A percentile compares a stretch with the other conserved stretches of the same genome.
Conservation (phyloP, 805 yeast species). For the Debaryomyces castellii region DNA sequence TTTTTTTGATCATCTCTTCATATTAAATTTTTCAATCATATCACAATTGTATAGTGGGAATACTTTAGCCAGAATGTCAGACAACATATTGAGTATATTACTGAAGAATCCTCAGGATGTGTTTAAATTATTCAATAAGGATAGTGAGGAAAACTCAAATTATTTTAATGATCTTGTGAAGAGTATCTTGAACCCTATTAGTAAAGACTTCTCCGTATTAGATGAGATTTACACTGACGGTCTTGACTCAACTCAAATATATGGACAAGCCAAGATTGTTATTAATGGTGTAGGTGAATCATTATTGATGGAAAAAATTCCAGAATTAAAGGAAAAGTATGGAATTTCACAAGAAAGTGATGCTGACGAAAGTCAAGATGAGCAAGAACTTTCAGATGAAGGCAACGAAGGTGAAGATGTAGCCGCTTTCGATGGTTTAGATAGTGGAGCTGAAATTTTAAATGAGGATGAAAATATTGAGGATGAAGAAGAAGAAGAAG, state of each 20-base stretch:
- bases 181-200: slow-evolving; percentile 57
- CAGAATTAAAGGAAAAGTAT: slow-evolving; percentile 42
- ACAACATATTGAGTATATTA: slow-evolving; percentile 21
- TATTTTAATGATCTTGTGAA: slow-evolving; percentile 42
- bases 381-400: slow-evolving; percentile 18
- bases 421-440: slow-evolving; percentile 17
- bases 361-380: slow-evolving; percentile 18
- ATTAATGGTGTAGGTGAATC: slow-evolving; percentile 74
- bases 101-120: slow-evolving; percentile 22
- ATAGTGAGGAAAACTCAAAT: slow-evolving; percentile 9
- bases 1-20: slow-evolving; percentile 4
- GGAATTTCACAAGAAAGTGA: slow-evolving; percentile 21
- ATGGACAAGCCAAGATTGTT: slow-evolving; percentile 89
- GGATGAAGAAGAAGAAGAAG: slow-evolving; percentile 18
- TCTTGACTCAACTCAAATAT: slow-evolving; percentile 84
- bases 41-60: background rate
- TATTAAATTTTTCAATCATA: slow-evolving; percentile 5
- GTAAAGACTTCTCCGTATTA: slow-evolving; percentile 56
- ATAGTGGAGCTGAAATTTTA: slow-evolving; percentile 13
- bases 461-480: slow-evolving; percentile 17
- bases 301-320: slow-evolving; percentile 56
- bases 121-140: slow-evolving; percentile 16
- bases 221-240: slow-evolving; percentile 86
- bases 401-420: slow-evolving; percentile 6
- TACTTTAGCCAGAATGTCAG: slow-evolving; percentile 12